A percentile compares a stretch with the other conserved stretches of the same genome.
Conservation (phyloP, 2,329 filamentous ascomycete species). For the Alternaria infectoria region DNA sequence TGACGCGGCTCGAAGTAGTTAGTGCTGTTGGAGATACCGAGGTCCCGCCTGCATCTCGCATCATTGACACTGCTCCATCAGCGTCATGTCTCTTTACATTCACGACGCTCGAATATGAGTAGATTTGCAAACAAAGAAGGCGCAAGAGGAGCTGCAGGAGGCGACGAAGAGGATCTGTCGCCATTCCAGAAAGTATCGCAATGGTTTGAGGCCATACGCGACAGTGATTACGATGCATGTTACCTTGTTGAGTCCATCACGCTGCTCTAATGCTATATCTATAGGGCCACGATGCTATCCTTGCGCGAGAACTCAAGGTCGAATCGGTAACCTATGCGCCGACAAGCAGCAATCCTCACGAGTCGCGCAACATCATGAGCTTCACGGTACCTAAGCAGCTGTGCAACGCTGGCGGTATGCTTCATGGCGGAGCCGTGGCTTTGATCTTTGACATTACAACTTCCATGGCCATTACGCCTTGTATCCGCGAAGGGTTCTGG, state of each 20-base stretch:
- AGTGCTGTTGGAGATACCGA: slow-evolving; percentile 13
- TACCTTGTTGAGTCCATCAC: neutral
- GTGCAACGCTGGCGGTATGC: slow-evolving; percentile 52
- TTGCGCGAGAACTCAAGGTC: slow-evolving; percentile 42
- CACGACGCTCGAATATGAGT: slow-evolving; percentile 3
- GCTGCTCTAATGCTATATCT: slow-evolving; percentile 5
- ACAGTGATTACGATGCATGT: slow-evolving; percentile 35
- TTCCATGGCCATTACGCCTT: slow-evolving; percentile 46
- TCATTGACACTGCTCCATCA: neutral
- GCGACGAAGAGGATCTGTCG: slow-evolving; percentile 13
- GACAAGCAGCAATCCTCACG: slow-evolving; percentile 34
- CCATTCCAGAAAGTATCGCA: slow-evolving; percentile 27
- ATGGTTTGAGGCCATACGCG: slow-evolving; percentile 30
- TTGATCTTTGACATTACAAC: slow-evolving; percentile 63
- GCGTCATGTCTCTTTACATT: neutral
- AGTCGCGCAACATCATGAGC: slow-evolving; percentile 51
- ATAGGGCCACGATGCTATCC: slow-evolving; percentile 41
- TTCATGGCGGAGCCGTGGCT: slow-evolving; percentile 62
- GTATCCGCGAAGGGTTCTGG: slow-evolving; percentile 49
- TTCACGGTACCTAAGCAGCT: slow-evolving; percentile 54
- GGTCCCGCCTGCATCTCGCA: slow-evolving; percentile 8
- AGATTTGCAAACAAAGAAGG: slow-evolving; percentile 1
- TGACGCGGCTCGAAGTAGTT: neutral
- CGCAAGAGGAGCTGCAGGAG: neutral
- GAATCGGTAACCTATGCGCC: slow-evolving; percentile 41